Percentiles rank a stretch among this genome's conserved stretches.
Conservation (phyloP, 371 early-diverging fungal genomes). For the Mortierella sp. region DNA sequence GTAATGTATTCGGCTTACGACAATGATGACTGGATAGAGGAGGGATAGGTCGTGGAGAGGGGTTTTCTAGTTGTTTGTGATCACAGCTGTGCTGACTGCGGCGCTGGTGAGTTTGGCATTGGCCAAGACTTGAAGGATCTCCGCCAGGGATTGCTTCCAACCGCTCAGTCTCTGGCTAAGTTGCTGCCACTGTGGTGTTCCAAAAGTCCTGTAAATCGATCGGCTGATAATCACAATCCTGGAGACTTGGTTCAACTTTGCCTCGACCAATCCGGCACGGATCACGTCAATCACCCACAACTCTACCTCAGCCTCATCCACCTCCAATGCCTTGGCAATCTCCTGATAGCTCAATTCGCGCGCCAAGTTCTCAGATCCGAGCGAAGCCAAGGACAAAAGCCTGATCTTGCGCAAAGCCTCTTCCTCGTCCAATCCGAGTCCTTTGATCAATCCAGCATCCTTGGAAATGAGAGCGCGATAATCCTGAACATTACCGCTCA, state of each 20-base stretch:
- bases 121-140: constrained; percentile 82
- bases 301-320: constrained; percentile 87
- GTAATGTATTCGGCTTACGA: no score
- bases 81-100: constrained; percentile 49
- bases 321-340: constrained; percentile 79
- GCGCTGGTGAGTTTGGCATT: constrained; percentile 77
- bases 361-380: constrained; percentile 80
- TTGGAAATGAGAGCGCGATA: constrained; percentile 71
- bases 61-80: constrained; percentile 28
- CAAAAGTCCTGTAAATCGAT: constrained; percentile 88
- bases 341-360: constrained; percentile 77
- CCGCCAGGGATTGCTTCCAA: constrained; percentile 85
- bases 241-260: constrained; percentile 92
- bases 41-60: no score
- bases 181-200: constrained; percentile 82
- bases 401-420: constrained; percentile 84
- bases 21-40: no score
- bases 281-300: constrained; percentile 94
- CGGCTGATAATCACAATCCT: constrained; percentile 78
- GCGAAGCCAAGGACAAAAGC: constrained; percentile 82
- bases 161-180: constrained; percentile 74
- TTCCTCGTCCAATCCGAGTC: constrained; percentile 65
- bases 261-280: constrained; percentile 92
- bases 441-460: constrained; percentile 61
- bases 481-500: constrained; percentile 74